Conservation (phyloP, 768 basidiomycete genomes). For the Termitomyces sp. region DNA sequence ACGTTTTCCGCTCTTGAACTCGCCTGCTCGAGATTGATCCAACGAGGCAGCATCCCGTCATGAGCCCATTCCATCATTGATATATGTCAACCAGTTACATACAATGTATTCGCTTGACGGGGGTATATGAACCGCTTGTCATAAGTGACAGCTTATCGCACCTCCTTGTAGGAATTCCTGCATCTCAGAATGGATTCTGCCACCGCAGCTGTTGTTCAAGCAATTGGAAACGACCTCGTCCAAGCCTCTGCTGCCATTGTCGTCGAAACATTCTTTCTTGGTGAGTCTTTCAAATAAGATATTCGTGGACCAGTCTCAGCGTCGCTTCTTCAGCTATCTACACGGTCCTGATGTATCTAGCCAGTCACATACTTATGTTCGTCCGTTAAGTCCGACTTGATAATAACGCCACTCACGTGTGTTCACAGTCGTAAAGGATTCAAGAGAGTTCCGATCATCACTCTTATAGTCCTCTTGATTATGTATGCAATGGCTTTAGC, state of each 20-base stretch:
- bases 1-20: no score
- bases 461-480: conserved; percentile 2
- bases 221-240: conserved; percentile 9
- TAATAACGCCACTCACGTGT: not conserved
- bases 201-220: not conserved
- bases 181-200: conserved; percentile 4
- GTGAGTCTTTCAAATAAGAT: not conserved
- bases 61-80: no score
- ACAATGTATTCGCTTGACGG: no score
- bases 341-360: conserved; percentile 2
- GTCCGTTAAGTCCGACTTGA: not conserved
- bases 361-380: conserved; percentile 5
- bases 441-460: conserved; percentile 4
- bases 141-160: not conserved
- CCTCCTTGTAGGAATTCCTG: not conserved
- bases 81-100: no score
- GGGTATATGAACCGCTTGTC: not conserved
- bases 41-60: no score
- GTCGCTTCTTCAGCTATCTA: conserved; percentile 1
- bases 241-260: conserved; percentile 2
- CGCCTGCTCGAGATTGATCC: no score
- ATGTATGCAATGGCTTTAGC: conserved; percentile 11
- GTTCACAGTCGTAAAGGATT: conserved; percentile 5
- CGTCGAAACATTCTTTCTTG: conserved; percentile 11
- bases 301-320: not conserved